Evolutionary conservation across 495 filamentous ascomycete species (phyloP), one percentile per base, ranked within the genome.

Genomic region (Neurospora africana): DNA sequence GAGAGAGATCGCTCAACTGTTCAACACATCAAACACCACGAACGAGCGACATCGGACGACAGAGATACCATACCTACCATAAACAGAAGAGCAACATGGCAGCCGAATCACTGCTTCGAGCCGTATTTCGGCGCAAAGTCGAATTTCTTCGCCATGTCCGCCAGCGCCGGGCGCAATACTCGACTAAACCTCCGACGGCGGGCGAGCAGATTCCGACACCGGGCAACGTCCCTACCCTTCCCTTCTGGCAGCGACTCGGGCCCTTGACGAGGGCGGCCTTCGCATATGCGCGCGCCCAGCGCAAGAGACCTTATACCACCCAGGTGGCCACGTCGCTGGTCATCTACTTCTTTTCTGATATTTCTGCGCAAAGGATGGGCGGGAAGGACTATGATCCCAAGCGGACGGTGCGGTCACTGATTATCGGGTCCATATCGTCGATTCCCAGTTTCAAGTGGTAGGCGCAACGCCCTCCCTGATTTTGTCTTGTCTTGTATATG

Each of bases 391-490:
- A 95, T 77, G 91, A 93, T 75, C 88, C 91, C 10, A 83, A 80
- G 72, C 84, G 92, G 71, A 95, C 92, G 13, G 78, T 86, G 69
- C 83, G 94, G 69, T 89, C 93, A 73, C 76, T 97, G 79, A 77
- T 87, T 15, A 93, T 97, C 75, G 93, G 94, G 9, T 86, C 84
- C 2, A 84, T 89, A 70, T 85, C 86, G 69, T 89, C 90, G 58
- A 91, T 97, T 71, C 94, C 94, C 13, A 86, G 86, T 68, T 97
- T 94, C 80, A 85, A 88, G 43, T 98, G 93, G 92, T 93, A 79
- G 74, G 84, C 44, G 44, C 44, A 53, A 44, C 21, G 44, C 44
- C 78, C 15, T 40, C 70, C 53, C 71, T 72, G 61, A 35, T 19
- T 43, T 43, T 9, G 35, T 71, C 33, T 36, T 68, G 37, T 27